Evolutionary conservation across 345 rosid genomes (phyloP).

Genomic region (Physaria fendleri): DNA sequence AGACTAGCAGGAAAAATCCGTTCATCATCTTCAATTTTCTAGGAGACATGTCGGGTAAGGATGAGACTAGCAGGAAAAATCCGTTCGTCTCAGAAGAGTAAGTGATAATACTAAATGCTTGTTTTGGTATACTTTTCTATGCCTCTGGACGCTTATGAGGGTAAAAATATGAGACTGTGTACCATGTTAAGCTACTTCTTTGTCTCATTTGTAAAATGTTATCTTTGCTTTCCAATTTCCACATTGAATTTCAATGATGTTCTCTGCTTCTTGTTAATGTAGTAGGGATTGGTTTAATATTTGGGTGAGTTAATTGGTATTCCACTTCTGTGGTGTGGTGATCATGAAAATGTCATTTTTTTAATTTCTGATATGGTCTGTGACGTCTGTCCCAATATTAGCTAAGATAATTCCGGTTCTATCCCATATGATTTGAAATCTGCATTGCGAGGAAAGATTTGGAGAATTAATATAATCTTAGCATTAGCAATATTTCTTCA

Average conservation of each 20-base stretch:
- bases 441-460: slow-evolving; percentile 6
- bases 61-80: slow-evolving; percentile 1
- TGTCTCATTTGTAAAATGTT: not conserved
- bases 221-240: not conserved
- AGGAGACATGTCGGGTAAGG: slow-evolving; percentile 24
- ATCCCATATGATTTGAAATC: not conserved
- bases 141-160: not conserved
- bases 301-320: not conserved
- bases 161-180: not conserved
- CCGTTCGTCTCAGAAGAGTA: slow-evolving; percentile 27
- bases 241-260: not conserved
- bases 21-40: slow-evolving; percentile 1
- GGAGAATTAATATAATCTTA: not conserved
- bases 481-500: not conserved
- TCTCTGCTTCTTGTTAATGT: not conserved
- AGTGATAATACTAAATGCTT: slow-evolving; percentile 8
- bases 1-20: slow-evolving; percentile 1
- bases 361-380: not conserved
- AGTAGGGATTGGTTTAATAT: not conserved
- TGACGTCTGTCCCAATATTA: not conserved
- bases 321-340: not conserved
- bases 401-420: not conserved
- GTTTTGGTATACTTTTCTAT: not conserved
- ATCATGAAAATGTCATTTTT: not conserved
- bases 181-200: not conserved